Evolutionary conservation across 2,329 filamentous ascomycete species (phyloP).

Genomic region (Grosmannia huntii): DNA sequence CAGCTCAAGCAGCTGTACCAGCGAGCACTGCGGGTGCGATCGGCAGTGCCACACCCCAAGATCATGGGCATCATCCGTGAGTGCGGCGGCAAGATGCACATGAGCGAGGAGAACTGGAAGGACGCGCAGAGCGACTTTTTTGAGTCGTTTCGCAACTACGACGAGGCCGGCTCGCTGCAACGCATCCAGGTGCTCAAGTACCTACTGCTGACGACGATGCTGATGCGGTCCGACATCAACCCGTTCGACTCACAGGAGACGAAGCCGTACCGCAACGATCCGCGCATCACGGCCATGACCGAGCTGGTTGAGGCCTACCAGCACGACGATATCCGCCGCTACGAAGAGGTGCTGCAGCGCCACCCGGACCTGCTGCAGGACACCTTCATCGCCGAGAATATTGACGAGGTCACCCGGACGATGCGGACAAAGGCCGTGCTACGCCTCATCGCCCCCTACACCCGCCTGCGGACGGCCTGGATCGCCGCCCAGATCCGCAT

Average conservation of each 20-base stretch:
- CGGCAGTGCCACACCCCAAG: slow-evolving; percentile 95
- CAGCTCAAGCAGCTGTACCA: slow-evolving; percentile 88
- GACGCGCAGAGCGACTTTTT: slow-evolving; percentile 96
- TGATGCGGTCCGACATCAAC: slow-evolving; percentile 97
- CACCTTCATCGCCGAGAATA: slow-evolving; percentile 96
- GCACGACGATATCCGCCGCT: slow-evolving; percentile 82
- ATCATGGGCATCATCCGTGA: slow-evolving; percentile 99
- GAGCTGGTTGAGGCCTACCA: slow-evolving; percentile 95
- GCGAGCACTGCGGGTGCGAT: slow-evolving; percentile 79
- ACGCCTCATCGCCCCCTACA: slow-evolving; percentile 90
- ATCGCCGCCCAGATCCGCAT: slow-evolving; percentile 84
- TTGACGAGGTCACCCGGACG: slow-evolving; percentile 95
- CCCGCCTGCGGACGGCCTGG: slow-evolving; percentile 76
- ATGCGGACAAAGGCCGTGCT: slow-evolving; percentile 94
- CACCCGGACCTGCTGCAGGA: slow-evolving; percentile 85
- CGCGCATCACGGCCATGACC: slow-evolving; percentile 92
- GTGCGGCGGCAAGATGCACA: slow-evolving; percentile 99
- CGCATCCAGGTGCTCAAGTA: slow-evolving; percentile 97
- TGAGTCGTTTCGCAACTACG: slow-evolving; percentile 97
- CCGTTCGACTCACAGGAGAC: slow-evolving; percentile 98
- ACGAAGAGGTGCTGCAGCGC: slow-evolving; percentile 74
- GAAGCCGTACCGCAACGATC: slow-evolving; percentile 93
- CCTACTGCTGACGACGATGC: slow-evolving; percentile 88
- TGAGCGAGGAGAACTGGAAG: slow-evolving; percentile 99
- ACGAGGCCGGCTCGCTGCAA: slow-evolving; percentile 91